A percentile compares a stretch with the other conserved stretches of the same genome.
These are phyloP conservation scores for Magnaporthiopsis incrustans DNA, from an alignment of 2,329 filamentous ascomycete species.

Conservation along the genomic window DNA sequence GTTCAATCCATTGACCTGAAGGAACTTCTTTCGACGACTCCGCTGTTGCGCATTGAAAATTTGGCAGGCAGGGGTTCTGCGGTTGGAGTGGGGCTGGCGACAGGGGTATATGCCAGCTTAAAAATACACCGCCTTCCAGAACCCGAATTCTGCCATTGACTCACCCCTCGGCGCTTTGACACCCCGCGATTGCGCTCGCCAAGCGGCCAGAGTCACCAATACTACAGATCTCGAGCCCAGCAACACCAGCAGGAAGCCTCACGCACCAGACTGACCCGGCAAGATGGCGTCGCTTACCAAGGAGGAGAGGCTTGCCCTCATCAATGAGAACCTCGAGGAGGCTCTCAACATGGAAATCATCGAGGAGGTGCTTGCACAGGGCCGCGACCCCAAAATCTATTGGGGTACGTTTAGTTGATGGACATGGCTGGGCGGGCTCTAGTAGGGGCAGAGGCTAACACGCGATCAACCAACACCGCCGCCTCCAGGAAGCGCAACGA, in stretches of 20 bases:
- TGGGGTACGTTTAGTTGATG: conserved; percentile 50
- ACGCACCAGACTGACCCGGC: background rate
- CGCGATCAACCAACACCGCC: conserved; percentile 7
- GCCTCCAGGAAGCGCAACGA: conserved; percentile 62
- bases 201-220: background rate
- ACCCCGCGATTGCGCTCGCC: conserved; percentile 4
- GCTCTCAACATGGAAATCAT: conserved; percentile 79
- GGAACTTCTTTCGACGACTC: background rate
- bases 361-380: conserved; percentile 61
- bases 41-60: background rate
- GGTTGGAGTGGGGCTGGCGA: too few species aligned
- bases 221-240: background rate
- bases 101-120: background rate
- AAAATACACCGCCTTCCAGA: conserved; percentile 7
- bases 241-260: background rate
- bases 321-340: conserved; percentile 74
- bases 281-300: conserved; percentile 6
- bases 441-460: background rate
- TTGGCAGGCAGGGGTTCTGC: background rate
- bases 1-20: background rate
- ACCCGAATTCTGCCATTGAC: conserved; percentile 4
- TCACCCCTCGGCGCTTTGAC: conserved; percentile 4
- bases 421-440: background rate
- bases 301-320: conserved; percentile 59
- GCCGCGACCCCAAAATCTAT: conserved; percentile 70